Conservation (phyloP, 495 filamentous ascomycete genomes). For the Bathelium albidoporum region DNA sequence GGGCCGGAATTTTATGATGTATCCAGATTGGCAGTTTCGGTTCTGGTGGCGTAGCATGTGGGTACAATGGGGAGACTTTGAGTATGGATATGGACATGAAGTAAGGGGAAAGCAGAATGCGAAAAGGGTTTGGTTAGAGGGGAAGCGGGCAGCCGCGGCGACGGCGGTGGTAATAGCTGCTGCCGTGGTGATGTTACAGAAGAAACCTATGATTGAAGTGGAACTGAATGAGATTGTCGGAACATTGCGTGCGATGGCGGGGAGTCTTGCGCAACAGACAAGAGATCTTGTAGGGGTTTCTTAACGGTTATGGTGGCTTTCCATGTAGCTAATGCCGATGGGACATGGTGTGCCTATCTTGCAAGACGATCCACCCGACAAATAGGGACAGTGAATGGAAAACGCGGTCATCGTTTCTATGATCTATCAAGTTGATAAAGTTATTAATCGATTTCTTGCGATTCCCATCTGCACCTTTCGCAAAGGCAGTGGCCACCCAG, state of each 20-base stretch:
- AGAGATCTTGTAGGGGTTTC: not conserved
- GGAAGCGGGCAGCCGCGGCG: conserved; percentile 3
- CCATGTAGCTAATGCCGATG: too few species aligned
- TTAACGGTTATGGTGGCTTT: not conserved
- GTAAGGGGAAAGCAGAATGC: not conserved
- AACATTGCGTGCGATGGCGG: too few species aligned
- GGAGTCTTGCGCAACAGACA: not conserved
- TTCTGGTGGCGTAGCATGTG: conserved; percentile 26
- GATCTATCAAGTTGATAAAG: not conserved
- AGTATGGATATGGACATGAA: not conserved
- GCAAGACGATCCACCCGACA: too few species aligned
- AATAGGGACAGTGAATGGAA: too few species aligned
- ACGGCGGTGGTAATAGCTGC: not conserved
- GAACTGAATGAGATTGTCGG: too few species aligned
- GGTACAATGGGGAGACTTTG: conserved; percentile 13
- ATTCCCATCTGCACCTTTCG: conserved; percentile 59
- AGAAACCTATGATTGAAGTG: not conserved
- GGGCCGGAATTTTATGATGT: conserved; percentile 27
- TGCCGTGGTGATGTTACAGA: not conserved
- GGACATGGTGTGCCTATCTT: too few species aligned
- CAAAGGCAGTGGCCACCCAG: conserved; percentile 82
- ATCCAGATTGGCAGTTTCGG: conserved; percentile 25
- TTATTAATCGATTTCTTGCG: not conserved
- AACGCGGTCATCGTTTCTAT: too few species aligned
- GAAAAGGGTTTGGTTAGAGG: not conserved